Conservation (phyloP, 768 basidiomycete species). For the Mycena floridula region DNA sequence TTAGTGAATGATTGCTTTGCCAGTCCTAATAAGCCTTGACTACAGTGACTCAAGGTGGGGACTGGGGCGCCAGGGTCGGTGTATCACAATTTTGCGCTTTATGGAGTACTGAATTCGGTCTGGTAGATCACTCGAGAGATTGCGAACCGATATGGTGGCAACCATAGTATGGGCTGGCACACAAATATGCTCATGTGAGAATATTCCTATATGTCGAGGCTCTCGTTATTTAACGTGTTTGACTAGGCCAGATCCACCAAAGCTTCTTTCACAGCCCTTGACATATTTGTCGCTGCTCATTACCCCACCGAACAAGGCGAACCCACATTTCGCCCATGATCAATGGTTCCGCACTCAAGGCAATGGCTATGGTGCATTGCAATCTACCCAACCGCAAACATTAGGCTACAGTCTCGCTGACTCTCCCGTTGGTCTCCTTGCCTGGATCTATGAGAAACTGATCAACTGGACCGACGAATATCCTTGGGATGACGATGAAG, state of each 20-base stretch:
- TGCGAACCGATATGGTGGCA: conserved; percentile 17
- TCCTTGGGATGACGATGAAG: conserved; percentile 53
- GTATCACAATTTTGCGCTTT: too few relatives aligned
- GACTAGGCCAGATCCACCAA: conserved; percentile 14
- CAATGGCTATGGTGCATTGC: conserved; percentile 18
- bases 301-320: conserved; percentile 11
- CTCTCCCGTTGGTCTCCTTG: conserved; percentile 34
- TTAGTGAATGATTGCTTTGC: too few relatives aligned
- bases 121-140: conserved; percentile 20
- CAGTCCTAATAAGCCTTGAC: too few relatives aligned
- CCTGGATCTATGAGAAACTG: conserved; percentile 42
- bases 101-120: not conserved
- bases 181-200: conserved; percentile 24
- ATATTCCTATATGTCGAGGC: not conserved
- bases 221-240: not conserved
- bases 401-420: conserved; percentile 34
- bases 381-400: conserved; percentile 27
- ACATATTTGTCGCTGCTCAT: conserved; percentile 20
- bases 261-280: conserved; percentile 16
- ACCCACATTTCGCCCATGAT: not conserved
- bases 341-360: conserved; percentile 4
- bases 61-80: too few relatives aligned
- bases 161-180: conserved; percentile 26
- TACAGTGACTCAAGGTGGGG: too few relatives aligned
- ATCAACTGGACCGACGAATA: conserved; percentile 45